phyloP scores from a whole-genome alignment of 176 grass and related monocot species.

The Zoysia japonica region DNA sequence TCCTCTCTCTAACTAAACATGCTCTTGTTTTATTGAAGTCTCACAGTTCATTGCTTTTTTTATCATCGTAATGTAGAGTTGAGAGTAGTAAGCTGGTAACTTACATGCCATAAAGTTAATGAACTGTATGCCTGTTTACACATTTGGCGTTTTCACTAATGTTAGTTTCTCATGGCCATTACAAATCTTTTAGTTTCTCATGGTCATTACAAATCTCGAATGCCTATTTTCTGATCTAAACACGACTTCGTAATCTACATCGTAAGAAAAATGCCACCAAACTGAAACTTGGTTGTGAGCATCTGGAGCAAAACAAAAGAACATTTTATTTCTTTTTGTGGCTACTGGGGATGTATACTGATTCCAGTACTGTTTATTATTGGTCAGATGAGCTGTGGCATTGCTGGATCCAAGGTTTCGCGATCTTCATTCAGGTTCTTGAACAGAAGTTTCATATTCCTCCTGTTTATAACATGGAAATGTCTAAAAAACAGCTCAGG shows the following conservation, averaged over 20 bases:
- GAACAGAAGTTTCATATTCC: not conserved
- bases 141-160: conserved; percentile 10
- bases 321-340: not conserved
- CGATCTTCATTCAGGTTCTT: conserved; percentile 21
- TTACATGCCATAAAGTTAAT: not conserved
- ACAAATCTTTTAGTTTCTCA: not conserved
- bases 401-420: conserved; percentile 12
- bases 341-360: not conserved
- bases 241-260: conserved; percentile 5
- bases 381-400: not conserved
- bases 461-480: not conserved
- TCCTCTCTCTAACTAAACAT: not conserved
- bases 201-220: not conserved
- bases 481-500: conserved; percentile 9
- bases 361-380: not conserved
- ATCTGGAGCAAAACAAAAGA: not conserved
- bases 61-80: not conserved
- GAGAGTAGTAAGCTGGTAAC: not conserved
- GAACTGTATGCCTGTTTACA: not conserved
- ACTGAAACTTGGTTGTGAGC: not conserved
- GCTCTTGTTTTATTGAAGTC: conserved; percentile 10
- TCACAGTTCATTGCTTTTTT: not conserved
- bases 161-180: not conserved
- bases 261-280: not conserved
- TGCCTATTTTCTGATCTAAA: conserved; percentile 30